These are phyloP conservation scores for Asterophora lycoperdoides DNA, from an alignment of 768 basidiomycete genomes.

Conservation along the genomic window DNA sequence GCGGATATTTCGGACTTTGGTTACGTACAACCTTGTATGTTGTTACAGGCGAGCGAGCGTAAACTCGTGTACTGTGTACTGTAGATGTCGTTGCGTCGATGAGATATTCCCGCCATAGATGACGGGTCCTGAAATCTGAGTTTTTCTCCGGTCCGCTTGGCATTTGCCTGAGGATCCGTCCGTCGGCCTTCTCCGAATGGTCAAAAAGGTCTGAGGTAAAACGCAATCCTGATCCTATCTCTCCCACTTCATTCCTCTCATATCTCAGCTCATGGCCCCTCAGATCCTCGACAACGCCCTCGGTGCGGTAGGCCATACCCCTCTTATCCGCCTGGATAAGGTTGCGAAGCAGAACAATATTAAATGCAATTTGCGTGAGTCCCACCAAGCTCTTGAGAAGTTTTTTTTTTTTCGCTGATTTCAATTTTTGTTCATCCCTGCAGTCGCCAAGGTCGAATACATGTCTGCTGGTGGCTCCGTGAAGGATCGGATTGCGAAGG, in stretches of 20 bases:
- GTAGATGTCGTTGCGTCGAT: too few species aligned
- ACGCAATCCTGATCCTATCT: conserved; percentile 1
- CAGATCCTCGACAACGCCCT: conserved; percentile 74
- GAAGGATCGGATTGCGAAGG: conserved; percentile 94
- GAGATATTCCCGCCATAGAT: too few species aligned
- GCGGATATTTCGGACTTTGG: conserved; percentile 4
- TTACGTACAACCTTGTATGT: too few species aligned
- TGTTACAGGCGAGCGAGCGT: too few species aligned
- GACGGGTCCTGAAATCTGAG: too few species aligned
- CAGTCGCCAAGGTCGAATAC: conserved; percentile 89
- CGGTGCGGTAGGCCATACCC: conserved; percentile 87
- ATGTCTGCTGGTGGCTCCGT: conserved; percentile 90
- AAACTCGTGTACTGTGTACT: too few species aligned
- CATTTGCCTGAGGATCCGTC: conserved; percentile 14
- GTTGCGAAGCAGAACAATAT: conserved; percentile 70
- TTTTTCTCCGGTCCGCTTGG: neutral
- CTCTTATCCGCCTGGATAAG: conserved; percentile 81
- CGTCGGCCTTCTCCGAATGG: conserved; percentile 14
- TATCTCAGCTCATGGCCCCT: conserved; percentile 25
- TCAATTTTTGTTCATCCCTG: neutral
- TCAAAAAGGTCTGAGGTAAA: conserved; percentile 10
- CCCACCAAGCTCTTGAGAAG: neutral
- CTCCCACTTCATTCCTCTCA: conserved; percentile 9
- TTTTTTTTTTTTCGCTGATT: neutral
- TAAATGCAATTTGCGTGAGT: conserved; percentile 86